Evolutionary conservation across 371 early-diverging fungal species (phyloP).

Genomic region (Mycotypha africana): DNA sequence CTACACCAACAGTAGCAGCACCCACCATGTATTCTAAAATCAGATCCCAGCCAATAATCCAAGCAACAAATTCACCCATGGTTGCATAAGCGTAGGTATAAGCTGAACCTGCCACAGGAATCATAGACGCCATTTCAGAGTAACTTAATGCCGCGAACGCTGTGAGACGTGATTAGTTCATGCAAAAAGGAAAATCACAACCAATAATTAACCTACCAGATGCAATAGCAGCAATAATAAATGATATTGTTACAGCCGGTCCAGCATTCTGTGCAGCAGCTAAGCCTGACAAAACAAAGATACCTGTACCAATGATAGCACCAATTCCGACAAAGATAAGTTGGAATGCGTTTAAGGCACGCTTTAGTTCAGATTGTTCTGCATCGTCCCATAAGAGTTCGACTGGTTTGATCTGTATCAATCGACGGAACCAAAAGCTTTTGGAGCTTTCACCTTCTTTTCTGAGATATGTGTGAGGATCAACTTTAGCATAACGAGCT

Average conservation of each 20-base stretch:
- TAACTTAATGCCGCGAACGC: conserved; percentile 75
- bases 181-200: not conserved
- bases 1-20: conserved; percentile 66
- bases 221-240: conserved; percentile 68
- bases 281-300: conserved; percentile 61
- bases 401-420: conserved; percentile 47
- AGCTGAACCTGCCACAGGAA: conserved; percentile 81
- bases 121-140: conserved; percentile 78
- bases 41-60: conserved; percentile 84
- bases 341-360: conserved; percentile 38
- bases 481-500: conserved; percentile 16
- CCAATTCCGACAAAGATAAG: conserved; percentile 60
- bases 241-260: conserved; percentile 77
- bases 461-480: conserved; percentile 35
- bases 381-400: conserved; percentile 46
- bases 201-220: conserved; percentile 28
- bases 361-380: conserved; percentile 39
- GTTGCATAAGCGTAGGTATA: conserved; percentile 83
- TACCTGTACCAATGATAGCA: conserved; percentile 70
- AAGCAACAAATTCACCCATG: conserved; percentile 77
- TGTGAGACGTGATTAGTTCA: too few relatives aligned
- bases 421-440: conserved; percentile 42
- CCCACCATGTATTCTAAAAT: conserved; percentile 82
- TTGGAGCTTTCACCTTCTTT: conserved; percentile 31
- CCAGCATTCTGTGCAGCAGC: conserved; percentile 77